Evolutionary conservation across 192 early-diverging fungal genomes (phyloP).

Genomic region (Coemansia guatemalensis): DNA sequence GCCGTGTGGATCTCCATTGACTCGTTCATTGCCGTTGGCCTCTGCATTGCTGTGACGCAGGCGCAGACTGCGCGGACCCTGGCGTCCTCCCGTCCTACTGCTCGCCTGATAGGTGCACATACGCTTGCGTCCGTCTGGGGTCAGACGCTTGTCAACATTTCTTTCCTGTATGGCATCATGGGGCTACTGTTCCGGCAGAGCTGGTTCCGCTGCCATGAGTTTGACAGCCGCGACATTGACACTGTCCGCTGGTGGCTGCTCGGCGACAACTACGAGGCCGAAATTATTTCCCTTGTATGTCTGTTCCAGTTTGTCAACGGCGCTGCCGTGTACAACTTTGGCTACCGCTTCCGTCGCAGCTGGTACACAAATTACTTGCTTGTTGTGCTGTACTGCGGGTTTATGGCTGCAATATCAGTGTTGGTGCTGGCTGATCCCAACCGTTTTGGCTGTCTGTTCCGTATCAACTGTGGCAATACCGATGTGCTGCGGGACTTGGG

Average conservation of each 20-base stretch:
- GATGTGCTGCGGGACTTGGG: conserved; percentile 41
- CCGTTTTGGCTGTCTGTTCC: conserved; percentile 65
- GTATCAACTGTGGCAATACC: conserved; percentile 66
- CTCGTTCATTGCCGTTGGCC: conserved; percentile 60
- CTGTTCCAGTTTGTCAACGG: conserved; percentile 75
- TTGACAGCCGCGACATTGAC: conserved; percentile 65
- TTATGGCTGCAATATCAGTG: conserved; percentile 58
- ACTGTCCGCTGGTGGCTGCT: conserved; percentile 75
- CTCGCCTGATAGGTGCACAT: conserved; percentile 69
- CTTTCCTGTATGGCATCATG: conserved; percentile 55
- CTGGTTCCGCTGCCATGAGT: conserved; percentile 82
- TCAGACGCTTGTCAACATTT: conserved; percentile 67
- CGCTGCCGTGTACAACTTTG: conserved; percentile 70
- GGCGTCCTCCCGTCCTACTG: conserved; percentile 66
- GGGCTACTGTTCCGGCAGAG: conserved; percentile 65
- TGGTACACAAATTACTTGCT: conserved; percentile 68
- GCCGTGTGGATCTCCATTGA: conserved; percentile 77
- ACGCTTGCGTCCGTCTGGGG: conserved; percentile 70
- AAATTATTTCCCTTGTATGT: conserved; percentile 59
- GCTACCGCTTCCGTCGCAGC: conserved; percentile 60
- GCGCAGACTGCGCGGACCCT: conserved; percentile 60
- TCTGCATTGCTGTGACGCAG: conserved; percentile 68
- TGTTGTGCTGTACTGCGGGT: conserved; percentile 52
- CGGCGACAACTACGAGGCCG: conserved; percentile 79
- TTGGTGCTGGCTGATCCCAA: conserved; percentile 67